Evolutionary conservation across 2,329 filamentous ascomycete species (phyloP), one percentile per base, ranked within the genome.

Genomic region (Colletotrichum ledebouriae): DNA sequence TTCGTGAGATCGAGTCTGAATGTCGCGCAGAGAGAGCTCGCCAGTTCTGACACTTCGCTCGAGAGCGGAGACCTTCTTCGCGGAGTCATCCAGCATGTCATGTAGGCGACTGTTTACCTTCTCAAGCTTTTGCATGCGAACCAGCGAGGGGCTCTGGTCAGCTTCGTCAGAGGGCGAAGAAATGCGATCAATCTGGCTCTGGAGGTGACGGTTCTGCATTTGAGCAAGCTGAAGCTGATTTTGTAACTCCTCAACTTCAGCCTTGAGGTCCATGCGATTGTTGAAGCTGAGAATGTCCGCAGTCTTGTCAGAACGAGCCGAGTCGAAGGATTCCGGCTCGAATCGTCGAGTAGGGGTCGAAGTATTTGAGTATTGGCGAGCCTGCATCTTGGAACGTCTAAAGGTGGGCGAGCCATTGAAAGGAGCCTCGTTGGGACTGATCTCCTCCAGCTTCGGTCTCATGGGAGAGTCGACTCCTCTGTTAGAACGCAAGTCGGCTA

Each of bases 131-230:
- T 97, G 92, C 74, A 97, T 91, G 15, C 96, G 90, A 62, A 91
- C 87, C 55, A 92, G 78, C 2, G 93, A 95, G 1, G 93, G 93
- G 73, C 90, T 95, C 50, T 96, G 90, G 46, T 95, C 92, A 34
- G 74, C 77, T 77, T 84, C 88, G 41, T 92, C 90, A 25, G 86
- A 86, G 6, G 81, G 81, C 3, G 90, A 88, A 0, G 88, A 90
- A 10, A 82, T 82, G 53, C 92, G 89, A 44, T 95, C 92, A 47
- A 98, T 83, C 76, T 98, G 94, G 75, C 89, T 94, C 76, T 97
- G 93, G 6, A 98, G 87, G 75, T 98, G 94, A 39, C 92, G 90
- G 79, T 97, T 98, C 74, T 97, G 93, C 93, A 98, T 97, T 78
- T 98, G 92, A 4, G 92, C 90, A 77, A 98, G 89, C 76, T 98